Conservation (phyloP, 2,329 filamentous ascomycete species). For the Talaromyces sp. region DNA sequence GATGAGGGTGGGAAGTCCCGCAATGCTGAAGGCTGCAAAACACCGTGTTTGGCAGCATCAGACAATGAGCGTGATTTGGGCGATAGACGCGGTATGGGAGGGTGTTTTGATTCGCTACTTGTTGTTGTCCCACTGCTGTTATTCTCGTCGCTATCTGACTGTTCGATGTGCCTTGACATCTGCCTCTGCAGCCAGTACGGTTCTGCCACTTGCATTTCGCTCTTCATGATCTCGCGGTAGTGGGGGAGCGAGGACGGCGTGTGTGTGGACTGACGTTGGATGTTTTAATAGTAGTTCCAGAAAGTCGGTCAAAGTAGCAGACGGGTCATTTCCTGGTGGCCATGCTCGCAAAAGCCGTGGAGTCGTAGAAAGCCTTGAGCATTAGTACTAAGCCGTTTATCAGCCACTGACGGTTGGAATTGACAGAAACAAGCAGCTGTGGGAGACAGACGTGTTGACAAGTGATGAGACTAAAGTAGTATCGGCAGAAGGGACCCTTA, state of each 20-base stretch:
- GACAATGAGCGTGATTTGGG: conserved; percentile 62
- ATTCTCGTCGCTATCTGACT: conserved; percentile 16
- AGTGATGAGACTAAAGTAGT: too few relatives aligned
- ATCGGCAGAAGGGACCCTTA: background rate
- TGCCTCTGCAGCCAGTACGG: conserved; percentile 19
- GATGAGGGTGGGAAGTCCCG: conserved; percentile 53
- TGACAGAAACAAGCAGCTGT: background rate
- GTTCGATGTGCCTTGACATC: conserved; percentile 13
- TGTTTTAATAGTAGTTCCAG: background rate
- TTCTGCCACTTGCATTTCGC: conserved; percentile 15
- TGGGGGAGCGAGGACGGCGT: background rate
- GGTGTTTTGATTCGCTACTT: conserved; percentile 3
- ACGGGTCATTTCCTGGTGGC: background rate
- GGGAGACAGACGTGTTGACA: background rate
- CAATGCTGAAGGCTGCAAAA: conserved; percentile 59
- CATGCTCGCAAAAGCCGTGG: background rate
- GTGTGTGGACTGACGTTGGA: background rate
- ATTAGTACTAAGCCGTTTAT: background rate
- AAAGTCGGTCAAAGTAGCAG: background rate
- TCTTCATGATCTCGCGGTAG: background rate
- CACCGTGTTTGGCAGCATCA: conserved; percentile 57
- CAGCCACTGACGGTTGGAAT: background rate
- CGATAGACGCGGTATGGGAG: conserved; percentile 27
- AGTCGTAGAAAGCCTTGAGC: background rate
- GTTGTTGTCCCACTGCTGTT: conserved; percentile 8